phyloP scores from a whole-genome alignment of 2,329 filamentous ascomycete species.

The Penicillium brevicompactum region DNA sequence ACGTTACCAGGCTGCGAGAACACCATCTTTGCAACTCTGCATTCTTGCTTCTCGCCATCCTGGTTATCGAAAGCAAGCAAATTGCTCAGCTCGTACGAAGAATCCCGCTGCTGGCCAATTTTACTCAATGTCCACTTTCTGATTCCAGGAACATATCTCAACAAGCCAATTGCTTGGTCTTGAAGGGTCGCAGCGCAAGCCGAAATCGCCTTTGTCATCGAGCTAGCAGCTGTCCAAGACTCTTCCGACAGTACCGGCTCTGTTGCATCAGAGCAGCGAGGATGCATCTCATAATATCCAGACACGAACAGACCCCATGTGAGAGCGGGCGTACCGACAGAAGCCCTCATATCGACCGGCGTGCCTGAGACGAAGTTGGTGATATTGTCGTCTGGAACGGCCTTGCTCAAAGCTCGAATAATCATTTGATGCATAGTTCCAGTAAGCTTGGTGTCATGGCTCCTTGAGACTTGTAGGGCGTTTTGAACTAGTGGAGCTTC shows the following conservation, averaged over 20 bases:
- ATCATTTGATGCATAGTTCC: slow-evolving; percentile 45
- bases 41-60: slow-evolving; percentile 14
- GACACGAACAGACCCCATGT: slow-evolving; percentile 43
- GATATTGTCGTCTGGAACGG: slow-evolving; percentile 22
- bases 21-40: slow-evolving; percentile 38
- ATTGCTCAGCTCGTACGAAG: slow-evolving; percentile 52
- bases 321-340: slow-evolving; percentile 32
- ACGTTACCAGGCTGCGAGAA: slow-evolving; percentile 51
- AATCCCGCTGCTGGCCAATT: slow-evolving; percentile 41
- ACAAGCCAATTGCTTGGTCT: slow-evolving; percentile 47
- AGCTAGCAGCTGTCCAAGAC: slow-evolving; percentile 39
- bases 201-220: slow-evolving; percentile 36
- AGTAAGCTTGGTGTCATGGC: slow-evolving; percentile 44
- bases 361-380: slow-evolving; percentile 43
- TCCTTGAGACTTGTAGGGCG: slow-evolving; percentile 33
- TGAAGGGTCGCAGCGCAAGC: slow-evolving; percentile 32
- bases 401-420: slow-evolving; percentile 39
- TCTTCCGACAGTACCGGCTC: slow-evolving; percentile 20
- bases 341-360: slow-evolving; percentile 45
- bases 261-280: slow-evolving; percentile 4
- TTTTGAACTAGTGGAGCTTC: slow-evolving; percentile 25
- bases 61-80: slow-evolving; percentile 42
- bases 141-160: slow-evolving; percentile 46
- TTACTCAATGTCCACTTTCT: slow-evolving; percentile 44
- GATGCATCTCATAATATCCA: slow-evolving; percentile 30